These are phyloP conservation scores for Nannochloropsis oceanica DNA, from an alignment of 108 stramenopile genomes.

Conservation along the genomic window DNA sequence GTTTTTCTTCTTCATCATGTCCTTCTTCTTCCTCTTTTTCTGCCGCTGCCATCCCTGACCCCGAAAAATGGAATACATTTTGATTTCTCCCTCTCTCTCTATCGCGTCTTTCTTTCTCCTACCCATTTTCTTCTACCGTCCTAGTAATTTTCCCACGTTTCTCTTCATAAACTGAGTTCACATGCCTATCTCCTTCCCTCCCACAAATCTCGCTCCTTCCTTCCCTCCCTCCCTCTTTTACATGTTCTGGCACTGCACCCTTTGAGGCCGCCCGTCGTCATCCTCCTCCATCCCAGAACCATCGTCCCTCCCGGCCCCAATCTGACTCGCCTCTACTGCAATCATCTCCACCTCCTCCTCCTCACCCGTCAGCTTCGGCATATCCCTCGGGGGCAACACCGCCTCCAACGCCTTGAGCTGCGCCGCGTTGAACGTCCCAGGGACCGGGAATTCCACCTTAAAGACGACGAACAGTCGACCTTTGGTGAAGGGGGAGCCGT, in stretches of 20 bases:
- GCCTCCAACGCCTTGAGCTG: conserved; percentile 44
- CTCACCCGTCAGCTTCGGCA: conserved; percentile 51
- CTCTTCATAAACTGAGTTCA: too few relatives aligned
- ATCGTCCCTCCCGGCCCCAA: conserved; percentile 42
- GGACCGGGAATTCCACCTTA: conserved; percentile 65
- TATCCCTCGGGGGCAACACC: conserved; percentile 46
- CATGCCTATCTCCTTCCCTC: too few relatives aligned
- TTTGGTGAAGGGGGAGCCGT: conserved; percentile 84
- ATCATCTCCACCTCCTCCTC: conserved; percentile 59
- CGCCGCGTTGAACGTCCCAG: conserved; percentile 43
- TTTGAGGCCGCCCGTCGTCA: conserved; percentile 15
- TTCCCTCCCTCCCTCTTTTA: neutral
- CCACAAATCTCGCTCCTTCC: neutral
- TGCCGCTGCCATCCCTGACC: too few relatives aligned
- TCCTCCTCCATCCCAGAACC: conserved; percentile 36
- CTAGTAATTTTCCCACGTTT: too few relatives aligned
- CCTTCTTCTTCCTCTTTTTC: too few relatives aligned
- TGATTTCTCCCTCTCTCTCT: too few relatives aligned
- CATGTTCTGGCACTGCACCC: conserved; percentile 43
- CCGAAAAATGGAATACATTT: too few relatives aligned
- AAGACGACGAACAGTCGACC: conserved; percentile 83
- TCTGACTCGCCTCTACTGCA: conserved; percentile 43
- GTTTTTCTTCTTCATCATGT: too few relatives aligned
- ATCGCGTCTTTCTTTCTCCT: too few relatives aligned
- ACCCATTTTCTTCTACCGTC: too few relatives aligned